Evolutionary conservation across 345 rosid genomes (phyloP).

Genomic region (Cochlearia excelsa): DNA sequence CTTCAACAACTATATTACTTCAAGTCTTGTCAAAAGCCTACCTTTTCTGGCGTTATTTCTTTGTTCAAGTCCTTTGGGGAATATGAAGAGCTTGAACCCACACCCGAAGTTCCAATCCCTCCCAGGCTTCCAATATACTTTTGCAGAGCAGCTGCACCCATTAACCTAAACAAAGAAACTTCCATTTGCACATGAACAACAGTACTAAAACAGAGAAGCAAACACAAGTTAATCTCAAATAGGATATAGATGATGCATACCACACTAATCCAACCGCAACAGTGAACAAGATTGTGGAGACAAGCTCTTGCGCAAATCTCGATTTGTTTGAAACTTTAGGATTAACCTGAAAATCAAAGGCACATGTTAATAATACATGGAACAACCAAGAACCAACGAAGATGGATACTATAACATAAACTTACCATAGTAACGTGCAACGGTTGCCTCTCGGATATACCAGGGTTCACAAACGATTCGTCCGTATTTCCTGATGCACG

Average conservation of each 20-base stretch:
- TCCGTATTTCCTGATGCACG: conserved; percentile 73
- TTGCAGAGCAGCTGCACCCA: conserved; percentile 97
- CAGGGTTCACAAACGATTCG: conserved; percentile 73
- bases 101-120: conserved; percentile 96
- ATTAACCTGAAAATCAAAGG: conserved; percentile 59
- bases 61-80: conserved; percentile 83
- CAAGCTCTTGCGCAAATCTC: conserved; percentile 83
- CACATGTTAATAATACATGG: conserved; percentile 2
- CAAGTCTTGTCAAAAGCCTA: conserved; percentile 17
- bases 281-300: conserved; percentile 85
- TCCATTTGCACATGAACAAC: conserved; percentile 22
- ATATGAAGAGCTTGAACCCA: conserved; percentile 94
- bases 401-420: conserved; percentile 6
- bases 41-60: conserved; percentile 97
- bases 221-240: conserved; percentile 18
- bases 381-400: background rate
- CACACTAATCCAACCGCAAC: conserved; percentile 80
- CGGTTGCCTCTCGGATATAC: conserved; percentile 87
- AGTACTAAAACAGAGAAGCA: conserved; percentile 20
- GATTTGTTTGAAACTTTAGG: conserved; percentile 78
- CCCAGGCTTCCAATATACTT: conserved; percentile 92
- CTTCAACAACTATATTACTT: background rate
- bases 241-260: conserved; percentile 42
- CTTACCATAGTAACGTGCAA: conserved; percentile 94
- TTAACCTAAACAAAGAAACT: conserved; percentile 53